Base-by-base conservation (phyloP, 441 rosid species). In the Pelargonium australe region DNA sequence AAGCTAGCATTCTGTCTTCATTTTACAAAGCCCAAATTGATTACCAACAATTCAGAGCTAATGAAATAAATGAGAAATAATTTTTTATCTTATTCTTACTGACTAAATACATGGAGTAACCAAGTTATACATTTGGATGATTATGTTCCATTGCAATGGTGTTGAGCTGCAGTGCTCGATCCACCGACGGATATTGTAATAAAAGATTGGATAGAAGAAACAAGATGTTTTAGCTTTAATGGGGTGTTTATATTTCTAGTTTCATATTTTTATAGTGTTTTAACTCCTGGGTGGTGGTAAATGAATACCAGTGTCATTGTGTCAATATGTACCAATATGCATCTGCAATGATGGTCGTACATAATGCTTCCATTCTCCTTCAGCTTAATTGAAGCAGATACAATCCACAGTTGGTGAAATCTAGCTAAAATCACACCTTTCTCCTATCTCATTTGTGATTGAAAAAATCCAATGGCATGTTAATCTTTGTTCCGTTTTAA, bases 1-100 rank as follows among this genome's bases (percentile, higher is more conserved):
- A 11, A 71, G 10, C 9, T 71, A 58, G 49, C 70, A 53, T 67
- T 68, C 12, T 65, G 13, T 68, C 19, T 74, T 34, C 68, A 34
- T 40, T 49, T 65, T 72, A 14, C 25, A 57, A 57, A 10, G 10
- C 62, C 62, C 62, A 57, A 57, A 19, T 57, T 57, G 62, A 7
- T 57, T 57, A 25, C 19, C 62, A 57, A 57, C 13, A 47, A 34
- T 34, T 34, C 7, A 34, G 7, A 34, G 40, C 40, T 34, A 5
- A 34, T 34, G 53, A 47, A 12, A 47, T 12, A 12, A 47, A 47
- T 47, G 16, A 47, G 14, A 11, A 13, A 4, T 0, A 34, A 34
- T 34, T 6, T 4, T 34, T 34, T 34, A 34, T 34, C 7, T 4
- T 5, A 34, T 34, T 34, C 40, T 34, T 34, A 34, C 40, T 34